Conservation (phyloP, 1,139 yeast species). For the Debaryomycetaceae sp. region DNA sequence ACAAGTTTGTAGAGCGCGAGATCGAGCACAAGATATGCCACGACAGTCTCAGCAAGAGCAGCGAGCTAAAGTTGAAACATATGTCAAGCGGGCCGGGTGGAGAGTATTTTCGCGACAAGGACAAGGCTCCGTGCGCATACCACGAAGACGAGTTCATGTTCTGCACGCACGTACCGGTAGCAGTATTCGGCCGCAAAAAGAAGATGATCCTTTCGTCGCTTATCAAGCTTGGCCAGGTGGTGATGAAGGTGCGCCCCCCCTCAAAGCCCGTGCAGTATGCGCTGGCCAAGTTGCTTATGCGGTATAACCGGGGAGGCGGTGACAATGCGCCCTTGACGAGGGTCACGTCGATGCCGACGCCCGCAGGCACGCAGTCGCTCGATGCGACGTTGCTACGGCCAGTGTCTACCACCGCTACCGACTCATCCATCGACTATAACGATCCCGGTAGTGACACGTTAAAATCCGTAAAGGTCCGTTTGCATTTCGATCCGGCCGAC, state of each 20-base stretch:
- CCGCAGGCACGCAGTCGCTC: not conserved
- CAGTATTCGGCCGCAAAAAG: slow-evolving; percentile 28
- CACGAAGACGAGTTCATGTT: slow-evolving; percentile 19
- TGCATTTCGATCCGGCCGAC: slow-evolving; percentile 16
- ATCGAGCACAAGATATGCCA: slow-evolving; percentile 21
- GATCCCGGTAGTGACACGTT: slow-evolving; percentile 9
- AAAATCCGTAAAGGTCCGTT: slow-evolving; percentile 14
- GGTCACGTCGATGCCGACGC: slow-evolving; percentile 1
- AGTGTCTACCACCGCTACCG: not conserved
- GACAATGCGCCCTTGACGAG: slow-evolving; percentile 1
- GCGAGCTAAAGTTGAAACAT: slow-evolving; percentile 24
- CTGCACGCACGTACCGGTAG: slow-evolving; percentile 12
- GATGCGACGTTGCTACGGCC: slow-evolving; percentile 4
- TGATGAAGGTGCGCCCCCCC: slow-evolving; percentile 24
- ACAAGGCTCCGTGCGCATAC: slow-evolving; percentile 1
- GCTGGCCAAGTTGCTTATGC: slow-evolving; percentile 28
- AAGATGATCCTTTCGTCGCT: slow-evolving; percentile 25
- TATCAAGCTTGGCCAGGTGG: slow-evolving; percentile 26
- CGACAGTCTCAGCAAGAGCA: slow-evolving; percentile 15
- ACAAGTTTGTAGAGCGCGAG: slow-evolving; percentile 24
- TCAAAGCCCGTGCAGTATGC: slow-evolving; percentile 24
- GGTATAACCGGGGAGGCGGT: slow-evolving; percentile 18
- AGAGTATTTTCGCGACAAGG: slow-evolving; percentile 1
- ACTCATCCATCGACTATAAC: slow-evolving; percentile 7
- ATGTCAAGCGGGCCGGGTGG: slow-evolving; percentile 8